Evolutionary conservation across 257 asterid species (phyloP).

Genomic region (Gentiana dahurica): DNA sequence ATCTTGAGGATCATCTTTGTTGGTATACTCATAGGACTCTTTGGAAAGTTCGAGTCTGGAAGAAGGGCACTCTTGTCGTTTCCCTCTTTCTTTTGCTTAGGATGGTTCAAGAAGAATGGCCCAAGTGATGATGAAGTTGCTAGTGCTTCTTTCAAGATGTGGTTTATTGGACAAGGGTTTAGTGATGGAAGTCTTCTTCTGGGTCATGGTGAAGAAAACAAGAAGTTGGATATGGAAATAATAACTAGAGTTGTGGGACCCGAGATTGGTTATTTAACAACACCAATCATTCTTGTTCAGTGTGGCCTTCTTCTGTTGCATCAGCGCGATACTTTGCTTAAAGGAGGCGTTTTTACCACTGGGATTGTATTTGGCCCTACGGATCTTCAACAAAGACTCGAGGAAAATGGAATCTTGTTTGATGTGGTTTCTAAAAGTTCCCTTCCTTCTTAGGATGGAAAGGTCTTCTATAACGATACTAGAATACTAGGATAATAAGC

Average conservation of each 20-base stretch:
- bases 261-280: conserved; percentile 80
- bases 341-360: conserved; percentile 81
- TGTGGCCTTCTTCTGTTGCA: conserved; percentile 54
- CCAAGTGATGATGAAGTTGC: conserved; percentile 81
- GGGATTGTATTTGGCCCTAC: conserved; percentile 87
- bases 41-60: conserved; percentile 37
- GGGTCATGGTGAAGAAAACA: conserved; percentile 15
- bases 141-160: conserved; percentile 75
- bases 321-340: conserved; percentile 49
- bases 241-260: conserved; percentile 87
- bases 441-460: conserved; percentile 9
- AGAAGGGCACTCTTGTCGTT: conserved; percentile 59
- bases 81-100: conserved; percentile 62
- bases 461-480: too few species aligned
- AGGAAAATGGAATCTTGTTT: conserved; percentile 66
- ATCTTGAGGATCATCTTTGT: conserved; percentile 37
- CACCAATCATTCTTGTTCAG: conserved; percentile 70
- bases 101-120: conserved; percentile 60
- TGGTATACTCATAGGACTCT: conserved; percentile 50
- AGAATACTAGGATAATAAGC: too few species aligned
- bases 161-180: conserved; percentile 83
- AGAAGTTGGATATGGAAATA: conserved; percentile 61
- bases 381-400: conserved; percentile 59
- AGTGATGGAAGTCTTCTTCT: conserved; percentile 33
- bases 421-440: conserved; percentile 58